phyloP scores from a whole-genome alignment of 2,329 filamentous ascomycete species.

The Tolypocladium amazonense region DNA sequence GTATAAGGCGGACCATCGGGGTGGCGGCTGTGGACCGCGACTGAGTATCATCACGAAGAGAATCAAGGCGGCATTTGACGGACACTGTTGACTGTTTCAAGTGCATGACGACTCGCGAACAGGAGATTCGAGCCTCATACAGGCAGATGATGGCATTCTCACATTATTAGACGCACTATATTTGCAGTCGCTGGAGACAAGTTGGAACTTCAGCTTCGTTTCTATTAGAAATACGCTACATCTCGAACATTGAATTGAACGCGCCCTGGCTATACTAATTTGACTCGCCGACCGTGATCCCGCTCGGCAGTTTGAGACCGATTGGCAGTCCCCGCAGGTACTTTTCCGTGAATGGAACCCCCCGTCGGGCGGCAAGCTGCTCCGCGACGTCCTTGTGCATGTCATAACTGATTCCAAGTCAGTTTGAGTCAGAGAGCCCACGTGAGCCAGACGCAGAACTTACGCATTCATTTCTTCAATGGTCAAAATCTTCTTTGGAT shows the following conservation, averaged over 20 bases:
- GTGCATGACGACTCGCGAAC: background rate
- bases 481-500: slow-evolving; percentile 50
- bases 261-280: background rate
- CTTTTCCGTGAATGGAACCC: slow-evolving; percentile 22
- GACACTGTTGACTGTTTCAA: background rate
- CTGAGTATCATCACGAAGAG: background rate
- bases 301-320: slow-evolving; percentile 37
- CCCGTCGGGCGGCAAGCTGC: slow-evolving; percentile 24
- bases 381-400: slow-evolving; percentile 47
- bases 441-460: slow-evolving; percentile 13
- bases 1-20: background rate
- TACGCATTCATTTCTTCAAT: slow-evolving; percentile 61
- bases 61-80: background rate
- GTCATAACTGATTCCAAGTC: slow-evolving; percentile 33
- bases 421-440: background rate
- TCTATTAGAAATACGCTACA: background rate
- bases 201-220: background rate
- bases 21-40: background rate
- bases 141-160: background rate
- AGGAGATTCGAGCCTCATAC: background rate
- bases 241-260: background rate
- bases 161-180: background rate
- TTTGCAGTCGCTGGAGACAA: background rate
- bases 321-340: slow-evolving; percentile 34
- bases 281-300: slow-evolving; percentile 24